Evolutionary conservation across 345 rosid species (phyloP).

Genomic region (Arabis hirsuta): DNA sequence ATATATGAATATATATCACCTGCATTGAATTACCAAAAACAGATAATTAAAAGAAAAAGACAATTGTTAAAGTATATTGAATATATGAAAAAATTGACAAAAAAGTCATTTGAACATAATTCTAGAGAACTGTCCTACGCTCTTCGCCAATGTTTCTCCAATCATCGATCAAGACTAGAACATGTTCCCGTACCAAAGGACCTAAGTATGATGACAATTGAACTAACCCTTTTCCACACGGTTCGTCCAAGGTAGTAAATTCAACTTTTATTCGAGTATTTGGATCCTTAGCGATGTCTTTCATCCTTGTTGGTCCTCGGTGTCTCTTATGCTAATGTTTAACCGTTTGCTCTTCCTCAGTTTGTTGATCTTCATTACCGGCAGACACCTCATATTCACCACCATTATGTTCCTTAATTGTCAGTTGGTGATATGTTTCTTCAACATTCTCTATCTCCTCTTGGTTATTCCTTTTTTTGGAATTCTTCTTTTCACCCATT

Average conservation of each 20-base stretch:
- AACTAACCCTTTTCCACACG: not conserved
- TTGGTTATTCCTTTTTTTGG: too few species aligned
- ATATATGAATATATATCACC: too few species aligned
- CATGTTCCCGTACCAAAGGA: not conserved
- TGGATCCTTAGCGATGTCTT: not conserved
- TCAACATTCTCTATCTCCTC: too few species aligned
- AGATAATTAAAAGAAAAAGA: not conserved
- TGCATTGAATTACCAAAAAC: not conserved
- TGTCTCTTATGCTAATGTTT: not conserved
- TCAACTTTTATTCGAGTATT: not conserved
- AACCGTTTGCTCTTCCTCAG: not conserved
- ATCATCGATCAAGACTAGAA: not conserved
- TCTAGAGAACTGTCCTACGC: not conserved
- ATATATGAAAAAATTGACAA: not conserved
- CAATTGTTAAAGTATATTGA: not conserved
- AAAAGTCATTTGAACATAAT: not conserved
- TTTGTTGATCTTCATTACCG: too few species aligned
- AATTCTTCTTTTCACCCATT: too few species aligned
- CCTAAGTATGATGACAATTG: not conserved
- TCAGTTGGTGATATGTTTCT: too few species aligned
- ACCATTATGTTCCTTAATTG: too few species aligned
- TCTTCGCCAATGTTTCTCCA: not conserved
- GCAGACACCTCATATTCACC: too few species aligned
- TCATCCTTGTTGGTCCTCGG: not conserved
- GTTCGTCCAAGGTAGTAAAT: not conserved